Base-by-base conservation (phyloP, 2,329 filamentous ascomycete species). In the Cladosporium sp. region DNA sequence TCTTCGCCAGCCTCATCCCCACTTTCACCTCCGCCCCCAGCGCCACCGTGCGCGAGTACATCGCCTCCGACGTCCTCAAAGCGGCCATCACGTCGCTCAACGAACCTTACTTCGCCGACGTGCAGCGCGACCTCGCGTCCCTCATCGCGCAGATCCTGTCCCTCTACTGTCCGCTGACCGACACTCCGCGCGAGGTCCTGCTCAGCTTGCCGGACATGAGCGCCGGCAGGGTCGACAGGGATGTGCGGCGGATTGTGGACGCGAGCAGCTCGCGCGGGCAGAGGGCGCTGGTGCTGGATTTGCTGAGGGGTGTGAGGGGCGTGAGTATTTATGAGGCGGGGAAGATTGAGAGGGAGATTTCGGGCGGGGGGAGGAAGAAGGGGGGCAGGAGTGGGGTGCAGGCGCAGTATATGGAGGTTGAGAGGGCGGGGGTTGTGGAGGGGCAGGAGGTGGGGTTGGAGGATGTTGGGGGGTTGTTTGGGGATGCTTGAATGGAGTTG, bases 71-170 rank as follows among this genome's bases (percentile, higher is more conserved):
- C 59, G 89, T 97, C 2, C 80, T 98, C 46, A 89, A 91, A 72
- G 89, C 90, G 0, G 92, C 87, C 63, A 88, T 96, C 66, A 88
- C 85, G 1, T 95, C 88, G 2, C 82, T 98, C 46, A 88, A 97
- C 70, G 93, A 98, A 60, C 85, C 89, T 0, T 96, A 97, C 70
- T 98, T 97, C 70, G 91, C 96, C 33, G 93, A 98, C 61, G 82
- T 95, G 57, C 93, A 98, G 64, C 92, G 91, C 66, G 91, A 98
- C 48, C 78, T 98, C 18, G 92, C 90, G 0, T 81, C 84, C 18
- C 77, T 97, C 35, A 95, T 98, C 56, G 91, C 91, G 0, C 81
- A 85, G 3, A 93, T 97, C 56, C 77, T 95, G 61, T 79, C 86
- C 8, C 80, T 87, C 56, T 95, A 95, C 66, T 81, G 82, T 10